Conservation (phyloP, 2,329 filamentous ascomycete species). For the Fusarium sp. region DNA sequence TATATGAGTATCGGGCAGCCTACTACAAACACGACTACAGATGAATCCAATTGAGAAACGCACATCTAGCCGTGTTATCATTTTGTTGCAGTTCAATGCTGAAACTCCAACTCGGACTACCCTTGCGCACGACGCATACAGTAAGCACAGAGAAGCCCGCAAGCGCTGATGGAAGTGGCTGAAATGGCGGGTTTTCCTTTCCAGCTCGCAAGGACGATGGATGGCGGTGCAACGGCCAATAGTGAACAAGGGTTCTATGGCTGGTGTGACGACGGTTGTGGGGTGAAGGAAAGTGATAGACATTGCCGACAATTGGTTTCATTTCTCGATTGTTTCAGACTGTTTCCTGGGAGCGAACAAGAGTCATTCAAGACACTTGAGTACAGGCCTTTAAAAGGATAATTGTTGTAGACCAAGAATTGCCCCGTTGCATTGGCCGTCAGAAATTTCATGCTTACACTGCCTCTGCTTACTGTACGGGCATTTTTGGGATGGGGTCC, state of each 20-base stretch:
- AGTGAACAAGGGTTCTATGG: neutral
- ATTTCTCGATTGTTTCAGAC: conserved; percentile 8
- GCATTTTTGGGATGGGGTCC: neutral
- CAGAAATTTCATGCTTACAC: conserved; percentile 13
- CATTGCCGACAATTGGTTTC: conserved; percentile 12
- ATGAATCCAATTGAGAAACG: neutral
- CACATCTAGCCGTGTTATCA: neutral
- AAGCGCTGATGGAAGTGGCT: conserved; percentile 33
- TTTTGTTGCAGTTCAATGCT: neutral
- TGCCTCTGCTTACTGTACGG: conserved; percentile 10
- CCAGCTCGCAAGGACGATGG: conserved; percentile 14
- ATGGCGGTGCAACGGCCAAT: conserved; percentile 30
- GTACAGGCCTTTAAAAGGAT: neutral
- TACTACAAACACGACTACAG: neutral
- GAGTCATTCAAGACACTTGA: neutral
- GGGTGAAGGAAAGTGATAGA: conserved; percentile 12
- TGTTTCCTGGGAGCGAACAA: neutral
- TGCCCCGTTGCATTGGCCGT: neutral
- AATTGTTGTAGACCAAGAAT: neutral
- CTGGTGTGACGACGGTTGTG: conserved; percentile 27
- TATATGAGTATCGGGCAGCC: neutral
- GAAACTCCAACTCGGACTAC: neutral
- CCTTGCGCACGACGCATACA: conserved; percentile 19
- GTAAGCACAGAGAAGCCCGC: conserved; percentile 25
- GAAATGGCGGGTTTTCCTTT: conserved; percentile 20